These are phyloP conservation scores for Fusarium fracticaudum DNA, from an alignment of 2,329 filamentous ascomycete genomes.

Conservation along the genomic window DNA sequence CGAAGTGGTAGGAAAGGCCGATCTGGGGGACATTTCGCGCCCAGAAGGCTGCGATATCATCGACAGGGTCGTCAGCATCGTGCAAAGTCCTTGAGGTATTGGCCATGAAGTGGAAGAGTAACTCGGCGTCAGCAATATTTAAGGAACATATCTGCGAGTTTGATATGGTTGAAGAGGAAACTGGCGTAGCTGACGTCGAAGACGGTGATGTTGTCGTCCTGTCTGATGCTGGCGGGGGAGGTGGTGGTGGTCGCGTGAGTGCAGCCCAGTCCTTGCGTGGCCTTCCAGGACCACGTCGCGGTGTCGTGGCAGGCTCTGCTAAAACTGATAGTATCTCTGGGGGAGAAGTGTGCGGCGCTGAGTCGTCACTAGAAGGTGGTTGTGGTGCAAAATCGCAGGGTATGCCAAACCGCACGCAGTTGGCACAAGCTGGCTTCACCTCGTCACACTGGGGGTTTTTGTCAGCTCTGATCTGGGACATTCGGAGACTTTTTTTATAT, in stretches of 20 bases:
- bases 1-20: slow-evolving; percentile 42
- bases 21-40: slow-evolving; percentile 43
- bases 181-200: slow-evolving; percentile 34
- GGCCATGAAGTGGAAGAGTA: slow-evolving; percentile 44
- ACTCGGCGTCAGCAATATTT: slow-evolving; percentile 44
- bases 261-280: slow-evolving; percentile 45
- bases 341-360: slow-evolving; percentile 24
- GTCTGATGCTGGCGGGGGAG: slow-evolving; percentile 26
- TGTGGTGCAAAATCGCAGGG: slow-evolving; percentile 43
- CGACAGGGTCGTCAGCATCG: slow-evolving; percentile 21
- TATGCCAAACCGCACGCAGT: slow-evolving; percentile 46
- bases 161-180: slow-evolving; percentile 35
- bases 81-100: slow-evolving; percentile 40
- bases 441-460: slow-evolving; percentile 43
- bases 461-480: slow-evolving; percentile 21
- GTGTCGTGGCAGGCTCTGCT: slow-evolving; percentile 27
- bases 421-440: slow-evolving; percentile 45
- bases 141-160: slow-evolving; percentile 36
- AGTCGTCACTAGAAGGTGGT: slow-evolving; percentile 30
- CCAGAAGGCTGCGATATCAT: slow-evolving; percentile 42
- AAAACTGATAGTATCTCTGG: slow-evolving; percentile 22
- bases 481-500: not conserved
- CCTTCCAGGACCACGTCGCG: slow-evolving; percentile 44
- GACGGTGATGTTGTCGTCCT: slow-evolving; percentile 38
- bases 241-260: slow-evolving; percentile 33